These are phyloP conservation scores for Calonectria pteridis DNA, from an alignment of 2,329 filamentous ascomycete genomes.

Conservation along the genomic window DNA sequence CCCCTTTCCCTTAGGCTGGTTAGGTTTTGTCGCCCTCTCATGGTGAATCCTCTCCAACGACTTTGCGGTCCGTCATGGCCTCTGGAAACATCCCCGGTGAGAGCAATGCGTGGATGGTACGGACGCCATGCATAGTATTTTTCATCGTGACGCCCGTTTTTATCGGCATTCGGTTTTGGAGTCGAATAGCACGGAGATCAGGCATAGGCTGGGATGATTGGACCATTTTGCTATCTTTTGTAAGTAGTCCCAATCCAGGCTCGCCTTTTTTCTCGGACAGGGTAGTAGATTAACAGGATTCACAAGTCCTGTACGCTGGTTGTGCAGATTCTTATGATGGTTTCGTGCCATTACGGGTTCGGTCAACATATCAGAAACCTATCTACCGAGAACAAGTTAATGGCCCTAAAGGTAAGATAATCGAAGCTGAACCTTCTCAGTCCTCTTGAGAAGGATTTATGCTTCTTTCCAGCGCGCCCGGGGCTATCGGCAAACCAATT, in stretches of 20 bases:
- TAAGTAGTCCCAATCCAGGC: slow-evolving; percentile 35
- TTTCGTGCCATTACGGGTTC: slow-evolving; percentile 56
- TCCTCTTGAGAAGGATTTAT: neutral
- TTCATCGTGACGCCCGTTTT: slow-evolving; percentile 57
- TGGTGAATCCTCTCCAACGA: neutral
- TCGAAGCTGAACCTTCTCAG: neutral
- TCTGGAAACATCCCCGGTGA: slow-evolving; percentile 48
- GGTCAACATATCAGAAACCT: slow-evolving; percentile 56
- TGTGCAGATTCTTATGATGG: slow-evolving; percentile 55
- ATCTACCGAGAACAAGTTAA: slow-evolving; percentile 48
- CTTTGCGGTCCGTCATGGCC: slow-evolving; percentile 35
- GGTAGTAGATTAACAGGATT: neutral
- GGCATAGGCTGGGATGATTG: slow-evolving; percentile 57
- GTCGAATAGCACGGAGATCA: slow-evolving; percentile 52
- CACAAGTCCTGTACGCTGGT: slow-evolving; percentile 50
- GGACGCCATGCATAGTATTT: slow-evolving; percentile 56
- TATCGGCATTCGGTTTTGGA: slow-evolving; percentile 54
- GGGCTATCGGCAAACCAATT: neutral
- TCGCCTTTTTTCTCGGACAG: neutral
- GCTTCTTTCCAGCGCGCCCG: neutral
- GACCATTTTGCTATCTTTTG: slow-evolving; percentile 57
- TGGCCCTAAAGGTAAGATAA: slow-evolving; percentile 52
- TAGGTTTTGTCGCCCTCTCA: neutral
- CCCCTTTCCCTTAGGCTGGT: neutral
- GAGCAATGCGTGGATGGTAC: slow-evolving; percentile 54